Evolutionary conservation across 371 early-diverging fungal genomes (phyloP), one percentile per base, ranked within the genome.

Genomic region (Mortierella sp.): DNA sequence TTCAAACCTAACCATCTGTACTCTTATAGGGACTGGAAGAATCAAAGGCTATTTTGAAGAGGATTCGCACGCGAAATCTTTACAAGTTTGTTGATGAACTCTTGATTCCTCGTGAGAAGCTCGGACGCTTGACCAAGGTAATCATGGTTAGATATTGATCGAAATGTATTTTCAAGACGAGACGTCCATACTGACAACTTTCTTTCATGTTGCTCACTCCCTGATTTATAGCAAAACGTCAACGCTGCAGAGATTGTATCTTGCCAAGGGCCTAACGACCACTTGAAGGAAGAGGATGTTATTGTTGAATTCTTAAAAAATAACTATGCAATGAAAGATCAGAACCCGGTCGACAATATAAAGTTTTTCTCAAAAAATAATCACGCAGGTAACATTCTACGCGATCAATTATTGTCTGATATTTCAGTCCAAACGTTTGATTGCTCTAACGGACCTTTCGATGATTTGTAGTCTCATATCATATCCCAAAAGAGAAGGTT

Each of bases 61-160:
- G 96, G 13, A 84, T 98, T 41, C 85, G 93, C 58, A 88, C 84
- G 4, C 86, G 97, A 16, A 88, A 97, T 57, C 77, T 97, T 3
- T 98, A 97, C 85, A 93, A 94, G 55, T 94, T 95, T 84, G 97
- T 94, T 5, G 97, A 96, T 74, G 95, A 96, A 71, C 87, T 89
- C 38, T 77, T 94, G 36, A 80, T 97, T n/a, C 95, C 95, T 1
- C 69, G 85, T 9, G 91, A 91, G 7, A 71, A 90, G 19, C 73
- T 86, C 38, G 72, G 77, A 0, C 67, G 74, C 16, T 58, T 90
- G 38, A 89, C 85, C 21, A 87, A 87, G 83, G 87, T 83, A 83
- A 43, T 22, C 15, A 16, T 45, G 43, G 41, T 10, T 19, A 2
- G 40, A 11, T 16, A n/a, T 60, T 3, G 40, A 40, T 15, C 21